Base-by-base conservation (phyloP, 805 yeast species). In the Myxozyma sirexii region DNA sequence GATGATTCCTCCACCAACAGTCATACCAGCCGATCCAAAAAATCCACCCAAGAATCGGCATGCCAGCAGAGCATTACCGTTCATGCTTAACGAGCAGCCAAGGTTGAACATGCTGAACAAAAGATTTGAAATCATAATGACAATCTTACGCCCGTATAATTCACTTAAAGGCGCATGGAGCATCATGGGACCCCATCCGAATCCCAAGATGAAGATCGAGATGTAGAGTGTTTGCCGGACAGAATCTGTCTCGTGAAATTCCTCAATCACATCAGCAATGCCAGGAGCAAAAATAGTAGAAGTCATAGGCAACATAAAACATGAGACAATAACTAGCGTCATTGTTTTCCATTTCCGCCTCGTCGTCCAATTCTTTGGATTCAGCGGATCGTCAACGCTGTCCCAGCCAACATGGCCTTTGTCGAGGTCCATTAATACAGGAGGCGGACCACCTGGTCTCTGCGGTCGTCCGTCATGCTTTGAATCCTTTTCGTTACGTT, bases 1-100 rank as follows among this genome's bases (percentile, higher is more conserved):
- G 63, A 90, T 82, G 8, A 93, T 84, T 64, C 96, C 97, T 56
- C 91, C 90, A 13, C 90, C 92, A 66, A 87, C 83, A 12, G 94
- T 85, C 74, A 90, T 78, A 0, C 92, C 90, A 2, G 93, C 94
- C 1, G 91, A 84, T 1, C 93, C 89, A 54, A 85, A 80, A 37
- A 86, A 79, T 1, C 96, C 96, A 21, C 86, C 77, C 68, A 90
- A 82, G 70, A 88, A 88, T 67, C 96, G 75, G 46, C 88, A 76
- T 2, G 89, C 85, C 52, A 90, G 74, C 35, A 87, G 77, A 54
- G 83, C 77, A 1, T 78, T 77, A 37, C 82, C 67, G 66, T 81
- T 82, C 70, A 82, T 80, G 12, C 76, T 66, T 41, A 19, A 19
- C n/a, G 60, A 39, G 43, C 56, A 51, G 8, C 57, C 57, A 24